A percentile compares a stretch with the other conserved stretches of the same genome.
Evolutionary conservation across 208 protist genomes (phyloP).

Genomic region (Wallacemonas sp.): DNA sequence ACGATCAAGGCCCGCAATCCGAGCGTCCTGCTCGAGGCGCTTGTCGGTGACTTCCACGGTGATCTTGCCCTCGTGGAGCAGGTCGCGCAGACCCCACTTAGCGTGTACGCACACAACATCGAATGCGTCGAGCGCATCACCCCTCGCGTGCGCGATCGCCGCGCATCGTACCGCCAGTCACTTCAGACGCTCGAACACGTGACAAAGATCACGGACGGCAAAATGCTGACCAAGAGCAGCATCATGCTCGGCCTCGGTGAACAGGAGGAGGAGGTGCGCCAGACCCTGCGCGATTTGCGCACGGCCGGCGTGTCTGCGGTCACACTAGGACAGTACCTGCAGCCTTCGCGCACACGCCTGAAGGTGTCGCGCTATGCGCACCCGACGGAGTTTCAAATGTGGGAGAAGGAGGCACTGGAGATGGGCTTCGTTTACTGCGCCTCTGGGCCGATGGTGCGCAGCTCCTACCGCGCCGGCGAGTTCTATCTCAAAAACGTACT

Average conservation of each 20-base stretch:
- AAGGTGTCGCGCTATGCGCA: slow-evolving; percentile 96
- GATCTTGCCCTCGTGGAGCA: slow-evolving; percentile 78
- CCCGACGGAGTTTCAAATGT: slow-evolving; percentile 96
- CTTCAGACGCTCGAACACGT: slow-evolving; percentile 92
- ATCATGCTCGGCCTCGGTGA: slow-evolving; percentile 99
- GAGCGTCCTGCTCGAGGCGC: slow-evolving; percentile 93
- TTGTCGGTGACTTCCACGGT: slow-evolving; percentile 97
- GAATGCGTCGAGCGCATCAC: slow-evolving; percentile 96
- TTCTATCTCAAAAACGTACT: slow-evolving; percentile 95
- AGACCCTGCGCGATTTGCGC: slow-evolving; percentile 94
- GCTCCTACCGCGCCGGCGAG: slow-evolving; percentile 96
- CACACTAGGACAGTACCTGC: slow-evolving; percentile 98
- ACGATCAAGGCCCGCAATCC: slow-evolving; percentile 86
- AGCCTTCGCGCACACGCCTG: slow-evolving; percentile 95
- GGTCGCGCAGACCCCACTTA: slow-evolving; percentile 93
- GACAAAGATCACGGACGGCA: slow-evolving; percentile 76
- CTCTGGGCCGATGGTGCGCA: slow-evolving; percentile 94
- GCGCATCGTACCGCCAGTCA: slow-evolving; percentile 96
- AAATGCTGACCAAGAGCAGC: slow-evolving; percentile 96
- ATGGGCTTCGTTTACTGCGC: slow-evolving; percentile 98
- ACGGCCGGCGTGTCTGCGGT: slow-evolving; percentile 92
- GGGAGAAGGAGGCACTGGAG: slow-evolving; percentile 89
- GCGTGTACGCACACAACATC: slow-evolving; percentile 99
- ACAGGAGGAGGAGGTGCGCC: slow-evolving; percentile 94
- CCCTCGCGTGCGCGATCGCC: slow-evolving; percentile 92